A percentile compares a stretch with the other conserved stretches of the same genome.
phyloP scores from a whole-genome alignment of 1,284 basidiomycete genomes.

The Schizopora paradoxa region DNA sequence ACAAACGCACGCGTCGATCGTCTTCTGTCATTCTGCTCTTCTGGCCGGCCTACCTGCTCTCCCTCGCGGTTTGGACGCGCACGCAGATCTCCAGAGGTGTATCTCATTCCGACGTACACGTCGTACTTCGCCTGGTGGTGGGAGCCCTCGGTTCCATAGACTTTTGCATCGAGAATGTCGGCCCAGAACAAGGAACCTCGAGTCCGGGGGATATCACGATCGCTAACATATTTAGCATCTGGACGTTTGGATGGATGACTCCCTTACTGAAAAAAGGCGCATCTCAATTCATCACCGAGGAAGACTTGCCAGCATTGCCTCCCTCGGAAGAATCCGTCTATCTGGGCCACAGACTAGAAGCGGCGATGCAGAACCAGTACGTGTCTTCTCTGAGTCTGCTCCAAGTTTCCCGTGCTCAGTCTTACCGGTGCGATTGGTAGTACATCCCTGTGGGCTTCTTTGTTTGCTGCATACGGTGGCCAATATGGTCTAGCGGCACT shows the following conservation, averaged over 20 bases:
- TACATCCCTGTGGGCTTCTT: slow-evolving; percentile 65
- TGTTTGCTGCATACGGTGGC: slow-evolving; percentile 74
- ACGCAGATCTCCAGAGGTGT: slow-evolving; percentile 40
- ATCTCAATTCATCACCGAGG: slow-evolving; percentile 61
- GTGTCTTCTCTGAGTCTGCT: slow-evolving; percentile 21
- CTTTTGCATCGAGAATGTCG: slow-evolving; percentile 67
- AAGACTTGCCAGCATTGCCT: slow-evolving; percentile 68
- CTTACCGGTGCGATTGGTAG: slow-evolving; percentile 17
- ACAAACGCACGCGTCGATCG: slow-evolving; percentile 72
- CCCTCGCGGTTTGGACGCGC: slow-evolving; percentile 55
- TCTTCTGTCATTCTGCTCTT: slow-evolving; percentile 78
- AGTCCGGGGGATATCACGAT: slow-evolving; percentile 71
- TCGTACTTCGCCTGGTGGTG: slow-evolving; percentile 45
- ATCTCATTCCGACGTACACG: slow-evolving; percentile 26
- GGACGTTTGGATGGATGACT: slow-evolving; percentile 79
- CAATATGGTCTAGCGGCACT: slow-evolving; percentile 66
- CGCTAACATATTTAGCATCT: slow-evolving; percentile 80
- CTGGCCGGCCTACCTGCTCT: slow-evolving; percentile 69
- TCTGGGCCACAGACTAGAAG: slow-evolving; percentile 61
- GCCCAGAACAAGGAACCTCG: slow-evolving; percentile 63
- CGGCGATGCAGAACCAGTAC: slow-evolving; percentile 55
- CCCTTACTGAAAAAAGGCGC: slow-evolving; percentile 69
- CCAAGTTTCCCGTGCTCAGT: not conserved
- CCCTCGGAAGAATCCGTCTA: slow-evolving; percentile 68
- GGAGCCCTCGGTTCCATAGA: slow-evolving; percentile 48